Evolutionary conservation across 768 basidiomycete species (phyloP), one percentile per base, ranked within the genome.

Genomic region (Boletus sp.): DNA sequence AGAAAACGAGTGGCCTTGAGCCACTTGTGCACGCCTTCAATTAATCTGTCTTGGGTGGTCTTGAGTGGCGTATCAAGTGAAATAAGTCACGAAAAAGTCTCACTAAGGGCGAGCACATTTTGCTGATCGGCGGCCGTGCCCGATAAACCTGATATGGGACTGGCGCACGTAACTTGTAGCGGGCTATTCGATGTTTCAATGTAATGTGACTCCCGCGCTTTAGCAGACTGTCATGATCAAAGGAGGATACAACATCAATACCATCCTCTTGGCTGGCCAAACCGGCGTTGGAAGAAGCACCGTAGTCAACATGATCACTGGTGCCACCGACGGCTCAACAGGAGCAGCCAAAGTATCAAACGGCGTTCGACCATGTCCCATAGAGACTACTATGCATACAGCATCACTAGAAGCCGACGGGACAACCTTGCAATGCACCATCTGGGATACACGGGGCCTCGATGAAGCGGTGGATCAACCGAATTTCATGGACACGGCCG

Each of bases 211-310:
- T 17, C 12, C 18, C 7, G 29, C n/a, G 29, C n/a, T 39, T 17
- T n/a, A 45, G 32, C 55, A 52, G 54, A 52, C 39, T 17, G 9
- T 51, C 46, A 36, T 39, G 39, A 33, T 10, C n/a, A 45, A 51
- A 10, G 44, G 30, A 29, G 32, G 42, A 36, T 18, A 30, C 30
- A 37, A 42, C 52, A 17, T 59, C 56, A 28, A 63, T 12, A n/a
- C n/a, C n/a, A 54, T 68, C 30, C 63, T 68, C 24, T 50, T 70
- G 47, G 68, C 60, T 42, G 68, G 66, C 29, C 68, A 68, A 35
- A 68, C 68, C 9, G 67, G 66, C 39, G 66, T 68, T n/a, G 67
- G 67, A 39, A 68, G 66, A 33, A 68, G 68, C 44, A 66, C 66
- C 5, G 33, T 68, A 55, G 54, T 66, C 57, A 68, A 68, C 30